Evolutionary conservation across 2,329 filamentous ascomycete species (phyloP).

Genomic region (Ceratocystis harringtonii): DNA sequence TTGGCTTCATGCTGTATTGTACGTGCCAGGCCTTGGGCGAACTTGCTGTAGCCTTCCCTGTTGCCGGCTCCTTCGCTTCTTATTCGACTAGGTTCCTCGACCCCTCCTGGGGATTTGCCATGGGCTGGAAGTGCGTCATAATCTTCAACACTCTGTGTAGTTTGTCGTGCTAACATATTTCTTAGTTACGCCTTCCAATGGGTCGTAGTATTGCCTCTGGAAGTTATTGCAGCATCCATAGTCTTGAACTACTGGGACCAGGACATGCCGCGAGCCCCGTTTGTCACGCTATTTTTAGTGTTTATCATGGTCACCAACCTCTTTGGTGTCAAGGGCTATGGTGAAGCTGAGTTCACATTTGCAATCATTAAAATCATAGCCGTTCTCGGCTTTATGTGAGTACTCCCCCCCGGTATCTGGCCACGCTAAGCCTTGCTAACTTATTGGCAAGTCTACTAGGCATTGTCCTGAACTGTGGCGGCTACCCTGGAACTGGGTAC

Average conservation of each 20-base stretch:
- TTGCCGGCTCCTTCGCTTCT: constrained; percentile 80
- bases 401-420: constrained; percentile 12
- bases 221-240: constrained; percentile 74
- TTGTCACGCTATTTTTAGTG: constrained; percentile 67
- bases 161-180: constrained; percentile 7
- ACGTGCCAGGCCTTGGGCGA: constrained; percentile 87
- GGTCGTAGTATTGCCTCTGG: constrained; percentile 68
- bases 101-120: constrained; percentile 86
- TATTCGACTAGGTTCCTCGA: constrained; percentile 88
- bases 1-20: constrained; percentile 79
- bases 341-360: constrained; percentile 80
- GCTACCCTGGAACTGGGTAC: constrained; percentile 56
- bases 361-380: constrained; percentile 74
- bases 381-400: constrained; percentile 75
- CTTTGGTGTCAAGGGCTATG: constrained; percentile 77
- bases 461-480: constrained; percentile 72
- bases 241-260: constrained; percentile 70
- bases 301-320: constrained; percentile 70
- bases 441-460: constrained; percentile 52
- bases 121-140: constrained; percentile 70
- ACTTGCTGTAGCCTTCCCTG: constrained; percentile 76
- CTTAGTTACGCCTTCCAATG: constrained; percentile 70
- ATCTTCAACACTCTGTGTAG: not conserved
- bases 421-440: constrained; percentile 6
- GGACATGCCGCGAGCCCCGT: constrained; percentile 51